Evolutionary conservation across 495 filamentous ascomycete genomes (phyloP), one percentile per base, ranked within the genome.

Genomic region (Apiosordaria backusii): DNA sequence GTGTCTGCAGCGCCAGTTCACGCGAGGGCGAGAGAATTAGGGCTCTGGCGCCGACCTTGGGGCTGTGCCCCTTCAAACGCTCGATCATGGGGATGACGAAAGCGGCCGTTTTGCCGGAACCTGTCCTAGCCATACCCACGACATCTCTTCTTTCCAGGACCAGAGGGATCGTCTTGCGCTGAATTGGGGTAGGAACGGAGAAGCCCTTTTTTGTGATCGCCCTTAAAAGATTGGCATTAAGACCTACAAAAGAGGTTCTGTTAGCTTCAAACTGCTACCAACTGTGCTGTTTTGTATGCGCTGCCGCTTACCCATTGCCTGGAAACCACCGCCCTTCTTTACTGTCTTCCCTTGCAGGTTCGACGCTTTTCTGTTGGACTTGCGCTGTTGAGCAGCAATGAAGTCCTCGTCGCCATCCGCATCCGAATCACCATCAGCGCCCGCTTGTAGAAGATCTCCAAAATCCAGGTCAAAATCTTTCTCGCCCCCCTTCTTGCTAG

Each of bases 61-160:
- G 87, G 71, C 89, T 96, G 72, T 99, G 95, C n/a, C 85, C 83
- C 77, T 92, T 96, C 67, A 99, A 81, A 62, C 90, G 91, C 80
- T 98, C 90, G 66, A 99, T 90, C 93, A 99, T 95, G 53, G 95
- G 95, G 64, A 99, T 94, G 4, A 99, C 92, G 75, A 99, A 99
- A 16, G 95, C 94, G 1, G 94, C 95, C 0, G 93, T 97, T 80
- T 99, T 99, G 75, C 95, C 95, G 50, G 92, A 96, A 75, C 95
- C 95, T 21, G 95, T 99, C 60, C 95, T 84, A 4, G 95, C 95
- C 96, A 98, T 99, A 65, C 92, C 95, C 7, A 98, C 93, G 4
- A 99, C 92, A 82, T 99, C 94, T 70, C 90, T 87, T 62, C 89
- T 86, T 55, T 97, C 92, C 73, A 97, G 82, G 53, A 97, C 84